A percentile compares a stretch with the other conserved stretches of the same genome.
phyloP scores from a whole-genome alignment of 2,329 filamentous ascomycete species.

The Triangularia verruculosa region DNA sequence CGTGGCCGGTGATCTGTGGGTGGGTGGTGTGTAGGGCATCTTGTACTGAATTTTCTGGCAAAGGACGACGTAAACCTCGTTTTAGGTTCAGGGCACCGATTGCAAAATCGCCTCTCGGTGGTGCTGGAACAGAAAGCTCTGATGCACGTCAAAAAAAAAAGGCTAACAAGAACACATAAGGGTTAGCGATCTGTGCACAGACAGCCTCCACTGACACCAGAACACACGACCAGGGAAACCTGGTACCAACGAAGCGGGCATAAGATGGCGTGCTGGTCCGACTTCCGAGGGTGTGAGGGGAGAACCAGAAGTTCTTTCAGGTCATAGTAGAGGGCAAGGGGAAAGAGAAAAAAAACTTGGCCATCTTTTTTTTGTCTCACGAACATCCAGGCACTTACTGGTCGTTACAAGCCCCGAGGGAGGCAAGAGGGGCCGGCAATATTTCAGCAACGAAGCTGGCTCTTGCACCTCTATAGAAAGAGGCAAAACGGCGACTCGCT shows the following conservation, averaged over 20 bases:
- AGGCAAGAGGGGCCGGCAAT: conserved; percentile 36
- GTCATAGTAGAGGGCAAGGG: background rate
- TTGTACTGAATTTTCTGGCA: background rate
- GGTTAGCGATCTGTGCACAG: background rate
- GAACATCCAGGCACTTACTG: conserved; percentile 16
- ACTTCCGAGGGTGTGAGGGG: background rate
- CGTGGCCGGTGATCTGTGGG: conserved; percentile 60
- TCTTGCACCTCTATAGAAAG: conserved; percentile 16
- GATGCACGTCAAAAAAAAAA: background rate
- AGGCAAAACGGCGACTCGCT: background rate
- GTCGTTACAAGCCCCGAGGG: conserved; percentile 9
- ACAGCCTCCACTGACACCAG: background rate
- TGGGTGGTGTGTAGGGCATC: conserved; percentile 89
- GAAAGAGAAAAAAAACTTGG: background rate
- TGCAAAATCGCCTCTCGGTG: background rate
- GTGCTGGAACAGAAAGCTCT: background rate
- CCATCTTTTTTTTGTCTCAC: conserved; percentile 12
- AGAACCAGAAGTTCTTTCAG: background rate
- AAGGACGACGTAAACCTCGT: background rate
- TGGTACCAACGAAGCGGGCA: background rate
- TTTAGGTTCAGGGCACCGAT: background rate
- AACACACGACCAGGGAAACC: background rate
- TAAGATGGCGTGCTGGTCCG: background rate
- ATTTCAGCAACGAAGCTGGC: conserved; percentile 41
- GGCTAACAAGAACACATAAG: background rate